These are phyloP conservation scores for Mycena pura DNA, from an alignment of 768 basidiomycete species.

Conservation along the genomic window DNA sequence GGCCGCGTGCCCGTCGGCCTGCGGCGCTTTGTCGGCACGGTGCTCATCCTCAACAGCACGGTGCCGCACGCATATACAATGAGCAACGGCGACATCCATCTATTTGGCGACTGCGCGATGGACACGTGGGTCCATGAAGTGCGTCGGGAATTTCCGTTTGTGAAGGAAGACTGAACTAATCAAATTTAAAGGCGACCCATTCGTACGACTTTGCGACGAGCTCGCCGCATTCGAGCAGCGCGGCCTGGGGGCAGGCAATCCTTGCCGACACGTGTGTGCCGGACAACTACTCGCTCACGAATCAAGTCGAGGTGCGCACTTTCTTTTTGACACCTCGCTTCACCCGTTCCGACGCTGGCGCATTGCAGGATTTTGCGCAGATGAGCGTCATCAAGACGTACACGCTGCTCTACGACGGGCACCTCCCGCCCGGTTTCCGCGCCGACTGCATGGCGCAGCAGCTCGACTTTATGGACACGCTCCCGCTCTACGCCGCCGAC, in stretches of 20 bases:
- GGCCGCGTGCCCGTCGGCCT: conserved; percentile 39
- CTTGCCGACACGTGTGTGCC: conserved; percentile 37
- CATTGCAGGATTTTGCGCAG: conserved; percentile 6
- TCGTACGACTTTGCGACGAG: conserved; percentile 36
- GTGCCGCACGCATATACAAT: conserved; percentile 35
- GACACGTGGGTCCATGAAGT: conserved; percentile 42
- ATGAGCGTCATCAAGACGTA: neutral
- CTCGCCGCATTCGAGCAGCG: conserved; percentile 27
- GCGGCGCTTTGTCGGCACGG: conserved; percentile 32
- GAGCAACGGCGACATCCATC: conserved; percentile 38
- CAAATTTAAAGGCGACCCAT: conserved; percentile 32
- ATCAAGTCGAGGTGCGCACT: conserved; percentile 33
- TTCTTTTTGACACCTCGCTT: neutral
- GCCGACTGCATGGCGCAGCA: conserved; percentile 6
- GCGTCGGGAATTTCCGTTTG: neutral
- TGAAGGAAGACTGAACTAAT: too few relatives aligned
- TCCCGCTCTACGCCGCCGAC: neutral
- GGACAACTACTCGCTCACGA: conserved; percentile 35
- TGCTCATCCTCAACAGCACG: conserved; percentile 19
- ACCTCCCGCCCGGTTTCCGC: conserved; percentile 3
- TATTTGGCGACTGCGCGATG: conserved; percentile 34
- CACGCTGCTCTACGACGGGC: neutral
- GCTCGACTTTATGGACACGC: neutral
- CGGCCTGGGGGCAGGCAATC: conserved; percentile 31
- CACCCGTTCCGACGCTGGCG: neutral